These are phyloP conservation scores for Zalaria obscura DNA, from an alignment of 2,329 filamentous ascomycete genomes.

Conservation along the genomic window DNA sequence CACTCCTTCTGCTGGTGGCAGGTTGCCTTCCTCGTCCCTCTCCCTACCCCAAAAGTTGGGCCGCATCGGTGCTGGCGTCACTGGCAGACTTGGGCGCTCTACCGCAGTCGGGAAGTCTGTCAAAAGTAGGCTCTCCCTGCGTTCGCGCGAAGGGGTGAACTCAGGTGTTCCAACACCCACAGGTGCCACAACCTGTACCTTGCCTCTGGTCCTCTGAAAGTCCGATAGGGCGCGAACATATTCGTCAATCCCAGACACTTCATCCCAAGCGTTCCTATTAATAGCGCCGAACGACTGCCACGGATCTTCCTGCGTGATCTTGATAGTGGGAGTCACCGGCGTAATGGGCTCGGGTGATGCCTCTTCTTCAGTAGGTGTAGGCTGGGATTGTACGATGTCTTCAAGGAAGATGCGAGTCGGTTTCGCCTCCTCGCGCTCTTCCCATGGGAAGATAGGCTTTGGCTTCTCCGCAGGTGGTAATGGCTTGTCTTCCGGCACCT, in stretches of 20 bases:
- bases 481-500: constrained; percentile 50
- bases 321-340: constrained; percentile 31
- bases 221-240: constrained; percentile 62
- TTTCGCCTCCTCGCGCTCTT: constrained; percentile 49
- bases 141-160: constrained; percentile 11
- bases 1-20: constrained; percentile 70
- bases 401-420: constrained; percentile 53
- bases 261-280: constrained; percentile 78
- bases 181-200: constrained; percentile 9
- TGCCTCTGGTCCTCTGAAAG: constrained; percentile 45
- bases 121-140: constrained; percentile 48
- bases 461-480: constrained; percentile 45
- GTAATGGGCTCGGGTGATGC: constrained; percentile 2
- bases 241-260: constrained; percentile 70
- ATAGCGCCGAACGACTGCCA: constrained; percentile 59
- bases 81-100: constrained; percentile 77
- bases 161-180: constrained; percentile 1
- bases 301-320: constrained; percentile 37
- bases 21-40: constrained; percentile 38
- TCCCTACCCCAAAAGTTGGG: constrained; percentile 53
- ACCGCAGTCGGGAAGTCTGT: constrained; percentile 77
- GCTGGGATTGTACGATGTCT: constrained; percentile 22
- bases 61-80: constrained; percentile 72
- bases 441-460: constrained; percentile 82
- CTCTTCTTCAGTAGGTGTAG: constrained; percentile 6